Base-by-base conservation (phyloP, 495 filamentous ascomycete genomes). In the Pseudoneurospora amorphoporcata region DNA sequence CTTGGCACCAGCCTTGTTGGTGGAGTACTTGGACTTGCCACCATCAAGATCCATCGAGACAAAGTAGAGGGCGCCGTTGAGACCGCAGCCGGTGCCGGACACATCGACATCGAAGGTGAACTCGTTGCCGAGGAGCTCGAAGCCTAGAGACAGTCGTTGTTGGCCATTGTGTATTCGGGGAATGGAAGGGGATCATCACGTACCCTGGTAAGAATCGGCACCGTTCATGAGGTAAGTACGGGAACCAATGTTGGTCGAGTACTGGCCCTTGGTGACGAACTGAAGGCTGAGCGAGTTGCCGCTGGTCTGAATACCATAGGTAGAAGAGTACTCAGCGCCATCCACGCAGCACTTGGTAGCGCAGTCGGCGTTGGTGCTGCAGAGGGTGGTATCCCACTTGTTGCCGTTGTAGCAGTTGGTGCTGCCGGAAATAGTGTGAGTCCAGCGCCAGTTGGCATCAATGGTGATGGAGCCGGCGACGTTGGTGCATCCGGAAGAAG, bases 101-200 rank as follows among this genome's bases (percentile, higher is more conserved):
- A 88, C 83, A 73, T 89, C 87, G 69, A 89, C 87, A 69, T 88
- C 87, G 77, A 89, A 88, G 73, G 86, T 82, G 81, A 89, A 88
- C 82, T 89, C 87, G 77, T 86, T 86, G 79, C 83, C 84, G 76
- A 82, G 76, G 19, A 89, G 84, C 39, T 79, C 81, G 81, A 89
- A 88, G 75, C 81, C 78, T 80, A 72, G 6, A 9, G 12, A 12
- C 35, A 19, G 39, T 12, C 10, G 6, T 29, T 47, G 39, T 53
- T 4, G 61, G 69, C 35, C 7, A 32, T 12, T 23, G 43, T 2
- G 41, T 70, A 4, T 9, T 69, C 42, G 10, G 2, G 19, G 2
- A 9, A 32, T 10, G 29, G 65, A 12, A 3, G n/a, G 17, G 4
- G 41, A 4, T 9, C n/a, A 16, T 38, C 17, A 69, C 78, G 47